These are phyloP conservation scores for Ambrosia artemisiifolia DNA, from an alignment of 129 eudicot species.

Conservation along the genomic window DNA sequence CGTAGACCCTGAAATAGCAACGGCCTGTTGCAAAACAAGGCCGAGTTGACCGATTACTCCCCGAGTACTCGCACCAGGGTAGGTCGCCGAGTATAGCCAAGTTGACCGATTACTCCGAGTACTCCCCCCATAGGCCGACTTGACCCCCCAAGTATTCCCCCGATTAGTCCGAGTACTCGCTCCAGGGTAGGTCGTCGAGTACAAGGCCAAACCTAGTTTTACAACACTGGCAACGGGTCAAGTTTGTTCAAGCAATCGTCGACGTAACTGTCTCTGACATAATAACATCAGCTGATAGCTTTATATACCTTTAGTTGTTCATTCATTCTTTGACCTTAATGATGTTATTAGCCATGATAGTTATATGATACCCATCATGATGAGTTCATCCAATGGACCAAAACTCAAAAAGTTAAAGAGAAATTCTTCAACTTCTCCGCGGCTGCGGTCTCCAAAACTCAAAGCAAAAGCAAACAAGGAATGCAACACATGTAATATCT, in stretches of 20 bases:
- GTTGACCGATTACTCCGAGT: too few relatives aligned
- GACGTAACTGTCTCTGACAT: constrained; percentile 32
- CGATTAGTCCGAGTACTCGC: too few relatives aligned
- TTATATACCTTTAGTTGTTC: constrained; percentile 36
- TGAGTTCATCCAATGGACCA: background rate
- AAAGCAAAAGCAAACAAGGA: constrained; percentile 48
- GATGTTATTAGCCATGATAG: constrained; percentile 30
- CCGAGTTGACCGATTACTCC: too few relatives aligned
- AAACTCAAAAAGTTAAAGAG: constrained; percentile 5
- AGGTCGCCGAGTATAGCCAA: too few relatives aligned
- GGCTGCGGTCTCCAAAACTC: constrained; percentile 25
- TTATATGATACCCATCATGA: background rate
- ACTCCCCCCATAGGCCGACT: too few relatives aligned
- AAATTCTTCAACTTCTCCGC: constrained; percentile 38
- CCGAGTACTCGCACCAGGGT: too few relatives aligned
- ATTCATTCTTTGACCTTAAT: constrained; percentile 41
- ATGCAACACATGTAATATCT: constrained; percentile 22
- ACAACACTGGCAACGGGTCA: too few relatives aligned
- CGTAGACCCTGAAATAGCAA: constrained; percentile 35
- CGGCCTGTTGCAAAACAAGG: too few relatives aligned
- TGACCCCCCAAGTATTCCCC: too few relatives aligned
- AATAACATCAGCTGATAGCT: constrained; percentile 15
- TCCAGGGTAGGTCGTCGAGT: too few relatives aligned
- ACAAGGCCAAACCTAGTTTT: too few relatives aligned
- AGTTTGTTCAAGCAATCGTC: constrained; percentile 36